These are phyloP conservation scores for Nothophaeocryptopus gaeumannii DNA, from an alignment of 2,329 filamentous ascomycete genomes.

Conservation along the genomic window DNA sequence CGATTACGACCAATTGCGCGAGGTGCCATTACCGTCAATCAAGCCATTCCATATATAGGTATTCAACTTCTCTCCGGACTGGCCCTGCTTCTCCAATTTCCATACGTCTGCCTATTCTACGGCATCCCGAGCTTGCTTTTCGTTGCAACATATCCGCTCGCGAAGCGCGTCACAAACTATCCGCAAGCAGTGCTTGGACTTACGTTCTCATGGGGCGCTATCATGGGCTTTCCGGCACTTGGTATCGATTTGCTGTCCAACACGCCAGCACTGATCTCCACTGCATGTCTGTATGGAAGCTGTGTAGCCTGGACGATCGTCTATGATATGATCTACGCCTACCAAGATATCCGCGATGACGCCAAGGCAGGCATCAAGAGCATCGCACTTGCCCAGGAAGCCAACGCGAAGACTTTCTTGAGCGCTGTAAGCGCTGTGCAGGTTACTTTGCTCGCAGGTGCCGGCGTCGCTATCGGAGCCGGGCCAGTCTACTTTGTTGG, in stretches of 20 bases:
- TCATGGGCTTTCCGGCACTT: conserved; percentile 82
- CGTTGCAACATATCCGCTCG: conserved; percentile 74
- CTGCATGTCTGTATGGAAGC: conserved; percentile 68
- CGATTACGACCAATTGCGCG: conserved; percentile 77
- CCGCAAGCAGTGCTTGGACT: conserved; percentile 79
- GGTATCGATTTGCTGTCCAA: conserved; percentile 71
- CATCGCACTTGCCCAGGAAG: conserved; percentile 76
- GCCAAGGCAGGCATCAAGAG: conserved; percentile 83
- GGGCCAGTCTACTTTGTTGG: conserved; percentile 59
- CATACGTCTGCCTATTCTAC: conserved; percentile 70
- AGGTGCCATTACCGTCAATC: conserved; percentile 67
- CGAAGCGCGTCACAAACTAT: conserved; percentile 83
- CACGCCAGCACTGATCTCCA: conserved; percentile 60
- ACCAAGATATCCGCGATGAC: conserved; percentile 87
- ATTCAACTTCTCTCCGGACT: conserved; percentile 71
- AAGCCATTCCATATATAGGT: conserved; percentile 72
- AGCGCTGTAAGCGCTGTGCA: conserved; percentile 68
- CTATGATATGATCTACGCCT: conserved; percentile 91
- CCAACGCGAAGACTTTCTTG: conserved; percentile 73
- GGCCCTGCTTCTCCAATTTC: conserved; percentile 72
- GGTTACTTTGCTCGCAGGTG: conserved; percentile 65
- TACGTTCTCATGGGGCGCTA: conserved; percentile 84
- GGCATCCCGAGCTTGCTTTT: conserved; percentile 71
- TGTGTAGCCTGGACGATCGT: conserved; percentile 84
- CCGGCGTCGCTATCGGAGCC: conserved; percentile 61